Percentiles rank a stretch among this genome's conserved stretches.
phyloP scores from a whole-genome alignment of 305 asterid species.

The Caryopteris hybrid region DNA sequence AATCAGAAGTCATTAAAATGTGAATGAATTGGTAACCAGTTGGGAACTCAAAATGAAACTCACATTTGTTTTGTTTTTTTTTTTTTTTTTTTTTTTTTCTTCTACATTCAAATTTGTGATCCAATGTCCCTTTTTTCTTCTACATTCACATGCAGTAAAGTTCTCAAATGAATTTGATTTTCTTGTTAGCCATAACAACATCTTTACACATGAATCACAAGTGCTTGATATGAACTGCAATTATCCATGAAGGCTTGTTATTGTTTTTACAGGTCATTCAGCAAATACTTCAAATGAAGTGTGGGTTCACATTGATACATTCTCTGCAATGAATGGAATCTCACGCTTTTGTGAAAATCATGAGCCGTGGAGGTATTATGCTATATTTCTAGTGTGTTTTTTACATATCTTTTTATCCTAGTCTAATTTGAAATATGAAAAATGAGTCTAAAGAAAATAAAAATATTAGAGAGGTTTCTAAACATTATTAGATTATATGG shows the following conservation, averaged over 20 bases:
- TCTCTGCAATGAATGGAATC: slow-evolving; percentile 90
- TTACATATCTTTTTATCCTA: no score
- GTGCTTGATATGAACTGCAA: slow-evolving; percentile 1
- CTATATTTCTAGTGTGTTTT: no score
- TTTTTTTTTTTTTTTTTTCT: neutral
- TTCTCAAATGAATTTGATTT: slow-evolving; percentile 10
- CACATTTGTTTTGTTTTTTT: neutral
- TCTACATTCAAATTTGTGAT: neutral
- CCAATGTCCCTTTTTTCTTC: neutral
- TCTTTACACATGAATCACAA: neutral
- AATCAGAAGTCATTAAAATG: neutral
- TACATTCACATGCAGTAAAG: neutral
- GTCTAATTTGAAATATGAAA: neutral
- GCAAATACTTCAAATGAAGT: slow-evolving; percentile 49
- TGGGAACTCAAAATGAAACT: neutral
- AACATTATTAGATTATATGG: neutral
- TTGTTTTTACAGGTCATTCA: slow-evolving; percentile 43
- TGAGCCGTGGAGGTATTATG: slow-evolving; percentile 70
- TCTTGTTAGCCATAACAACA: no score
- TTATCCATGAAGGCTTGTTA: neutral
- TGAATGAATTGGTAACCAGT: neutral
- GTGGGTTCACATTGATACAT: slow-evolving; percentile 87
- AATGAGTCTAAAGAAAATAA: neutral
- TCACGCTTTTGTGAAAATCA: slow-evolving; percentile 86
- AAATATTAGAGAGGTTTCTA: neutral